phyloP scores from a whole-genome alignment of 2,329 filamentous ascomycete species.

The Sarocladium oryzae region DNA sequence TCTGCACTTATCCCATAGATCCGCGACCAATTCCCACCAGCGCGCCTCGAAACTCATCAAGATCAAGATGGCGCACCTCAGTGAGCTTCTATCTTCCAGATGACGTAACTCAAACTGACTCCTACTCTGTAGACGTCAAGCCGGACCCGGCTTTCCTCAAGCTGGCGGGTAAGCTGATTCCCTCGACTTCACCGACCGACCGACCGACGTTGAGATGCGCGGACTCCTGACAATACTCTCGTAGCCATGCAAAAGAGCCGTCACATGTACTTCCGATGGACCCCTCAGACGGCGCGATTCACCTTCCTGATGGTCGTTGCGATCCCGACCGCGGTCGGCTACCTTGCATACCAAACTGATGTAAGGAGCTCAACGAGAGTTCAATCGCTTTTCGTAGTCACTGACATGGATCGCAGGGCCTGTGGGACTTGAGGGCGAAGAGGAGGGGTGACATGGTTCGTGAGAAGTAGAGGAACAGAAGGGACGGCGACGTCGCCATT shows the following conservation, averaged over 20 bases:
- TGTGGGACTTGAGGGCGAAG: conserved; percentile 81
- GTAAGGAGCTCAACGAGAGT: conserved; percentile 49
- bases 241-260: conserved; percentile 78
- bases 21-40: not conserved
- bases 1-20: conserved; percentile 3
- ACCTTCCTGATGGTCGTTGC: conserved; percentile 69
- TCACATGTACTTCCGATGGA: conserved; percentile 96
- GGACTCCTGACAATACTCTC: conserved; percentile 6
- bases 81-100: conserved; percentile 18
- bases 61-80: conserved; percentile 33
- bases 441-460: conserved; percentile 75
- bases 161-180: conserved; percentile 25
- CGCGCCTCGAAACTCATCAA: conserved; percentile 5
- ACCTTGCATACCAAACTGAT: conserved; percentile 73
- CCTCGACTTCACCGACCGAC: not conserved
- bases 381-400: not conserved
- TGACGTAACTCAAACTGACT: conserved; percentile 19
- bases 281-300: conserved; percentile 70
- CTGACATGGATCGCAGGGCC: conserved; percentile 54
- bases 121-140: conserved; percentile 28
- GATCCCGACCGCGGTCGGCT: conserved; percentile 65
- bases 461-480: conserved; percentile 56
- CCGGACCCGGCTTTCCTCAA: conserved; percentile 36
- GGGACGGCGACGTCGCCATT: conserved; percentile 14
- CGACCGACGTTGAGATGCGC: conserved; percentile 5